Evolutionary conservation across 352 stramenopile species (phyloP), one percentile per base, ranked within the genome.

Genomic region (Globisporangium emineosum): DNA sequence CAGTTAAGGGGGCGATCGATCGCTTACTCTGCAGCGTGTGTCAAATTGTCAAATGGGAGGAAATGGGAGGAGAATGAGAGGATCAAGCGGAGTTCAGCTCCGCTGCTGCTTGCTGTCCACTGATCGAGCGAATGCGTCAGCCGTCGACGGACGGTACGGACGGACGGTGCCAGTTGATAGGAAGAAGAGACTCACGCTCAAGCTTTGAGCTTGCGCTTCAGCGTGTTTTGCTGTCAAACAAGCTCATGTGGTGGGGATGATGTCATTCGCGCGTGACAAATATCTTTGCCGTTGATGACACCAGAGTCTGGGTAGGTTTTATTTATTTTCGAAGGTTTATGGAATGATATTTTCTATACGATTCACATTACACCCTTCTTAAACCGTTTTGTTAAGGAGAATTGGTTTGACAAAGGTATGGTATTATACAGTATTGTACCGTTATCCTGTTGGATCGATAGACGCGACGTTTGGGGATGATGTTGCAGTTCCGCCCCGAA

Each of bases 261-360:
- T 57, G 51, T 57, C 51, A 57, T 57, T 57, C 45, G 15, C 1
- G 15, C 25, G 15, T 35, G 49, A 55, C 49, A 53, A 25, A 51
- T 6, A 23, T 29, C 0, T 25, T 50, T 29, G 9, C 9, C 5
- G 40, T n/a, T 45, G 40, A 45, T 45, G 40, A 45, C 40, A 45
- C 40, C 40, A 45, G 40, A 45, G n/a, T 45, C 40, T 4, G 35
- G 15, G 40, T n/a, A 6, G 40, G 15, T 2, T 5, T 1, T 45
- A 54, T 21, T 30, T 13, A 21, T 13, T 54, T n/a, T 13, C 5
- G 33, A 23, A 54, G 47, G 21, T 30, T 19, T 17, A 30, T 6
- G 0, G 43, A n/a, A 29, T 32, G n/a, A n/a, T n/a, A n/a, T n/a
- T n/a, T n/a, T n/a, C n/a, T n/a, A n/a, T n/a, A n/a, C n/a, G n/a